Evolutionary conservation across 2,329 filamentous ascomycete genomes (phyloP), one percentile per base, ranked within the genome.

Genomic region (Pseudogymnoascus verrucosus): DNA sequence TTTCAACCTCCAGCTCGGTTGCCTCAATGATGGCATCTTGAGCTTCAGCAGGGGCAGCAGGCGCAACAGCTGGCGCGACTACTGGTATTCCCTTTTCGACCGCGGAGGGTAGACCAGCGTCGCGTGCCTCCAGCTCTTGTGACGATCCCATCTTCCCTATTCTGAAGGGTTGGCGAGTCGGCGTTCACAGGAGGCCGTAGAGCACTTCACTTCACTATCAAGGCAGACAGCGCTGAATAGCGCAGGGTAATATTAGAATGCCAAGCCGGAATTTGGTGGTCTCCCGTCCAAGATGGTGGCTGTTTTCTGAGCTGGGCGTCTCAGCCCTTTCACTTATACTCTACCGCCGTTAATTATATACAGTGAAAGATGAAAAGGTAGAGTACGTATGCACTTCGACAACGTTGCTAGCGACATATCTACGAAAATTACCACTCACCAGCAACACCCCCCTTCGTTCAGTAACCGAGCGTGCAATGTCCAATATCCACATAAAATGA

Each of bases 401-500:
- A 14, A 8, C 21, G 5, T 12, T 54, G 10, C 12, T n/a, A 31
- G 16, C 51, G 5, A 28, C 8, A 19, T 34, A 34, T 57, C 6
- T 57, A 57, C 26, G 21, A 19, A 36, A 19, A 34, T 3, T 5
- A 57, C 10, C 31, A 57, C 47, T 12, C n/a, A 14, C 16, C 10
- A 23, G 21, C 21, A 23, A 4, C 21, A 23, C 11, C 14, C 12
- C 12, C 8, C 14, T 51, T 28, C 44, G 16, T 57, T 21, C 28
- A 21, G 10, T 57, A 57, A 57, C 51, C 51, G 51, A 57, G 51
- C 12, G n/a, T 36, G n/a, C 11, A 57, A 57, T 21, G 10, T 36
- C 28, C 16, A 57, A 57, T 57, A 19, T 34, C 28, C 51, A 57
- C 51, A 57, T 57, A 21, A 57, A 57, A 57, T 57, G 51, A 21